Evolutionary conservation across 139 green algal species (phyloP), one percentile per base, ranked within the genome.

Genomic region (Diplosphaera chodatii): DNA sequence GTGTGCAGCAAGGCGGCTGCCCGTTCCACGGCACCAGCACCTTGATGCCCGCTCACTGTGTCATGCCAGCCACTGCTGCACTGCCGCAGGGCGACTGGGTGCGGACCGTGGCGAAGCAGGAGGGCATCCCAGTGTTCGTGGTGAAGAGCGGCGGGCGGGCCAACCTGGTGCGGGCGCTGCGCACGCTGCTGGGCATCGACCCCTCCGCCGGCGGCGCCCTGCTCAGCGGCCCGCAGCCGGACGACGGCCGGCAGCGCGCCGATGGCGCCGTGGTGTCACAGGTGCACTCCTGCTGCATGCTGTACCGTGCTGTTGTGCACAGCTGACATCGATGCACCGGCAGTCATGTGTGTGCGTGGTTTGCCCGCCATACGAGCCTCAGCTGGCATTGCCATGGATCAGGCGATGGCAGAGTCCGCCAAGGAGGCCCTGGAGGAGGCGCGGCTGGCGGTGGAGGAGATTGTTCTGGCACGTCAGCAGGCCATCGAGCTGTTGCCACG

Each of bases 111-210:
- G 70, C 70, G 23, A 67, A 71, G 67, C n/a, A 72, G 4, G 70
- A 72, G 0, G 81, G 80, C 28, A 83, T 91, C 63, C 86, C 88
- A 5, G 79, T 93, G 8, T 93, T 88, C 59, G 78, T 80, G 1
- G 72, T 93, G 41, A 93, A 89, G 78, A 78, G 71, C 4, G 68
- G 27, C 20, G 78, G 72, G 29, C 66, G 64, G 21, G 55, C 69
- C 32, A 82, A 86, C 68, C 64, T 93, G 10, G 77, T 83, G 20
- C 77, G 77, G 32, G 88, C 83, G 15, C 80, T 91, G 69, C 81
- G 84, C 27, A 89, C 83, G 21, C 74, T 93, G 64, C 70, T 91
- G 25, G 88, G 86, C 5, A 55, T 89, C 23, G 85, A 93, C 69
- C 88, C 88, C 25, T 86, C 82, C 0, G 76, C 86, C 0, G 82